Evolutionary conservation across 331 rosid species (phyloP).

Genomic region (Spiraea crenata): DNA sequence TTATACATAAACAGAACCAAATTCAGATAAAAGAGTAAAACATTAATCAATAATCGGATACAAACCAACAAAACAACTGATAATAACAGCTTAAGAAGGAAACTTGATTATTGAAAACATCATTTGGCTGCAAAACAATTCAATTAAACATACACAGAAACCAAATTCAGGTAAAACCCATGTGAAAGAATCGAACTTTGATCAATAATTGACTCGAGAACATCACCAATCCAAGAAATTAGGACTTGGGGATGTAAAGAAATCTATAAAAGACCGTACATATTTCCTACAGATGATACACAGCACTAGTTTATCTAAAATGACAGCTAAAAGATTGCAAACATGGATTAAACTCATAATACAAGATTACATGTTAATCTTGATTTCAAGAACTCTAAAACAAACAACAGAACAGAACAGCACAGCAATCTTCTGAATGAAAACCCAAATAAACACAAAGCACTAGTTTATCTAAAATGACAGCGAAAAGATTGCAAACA

Average conservation of each 20-base stretch:
- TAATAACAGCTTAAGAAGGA: not conserved
- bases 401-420: not conserved
- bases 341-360: not conserved
- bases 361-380: not conserved
- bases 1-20: not conserved
- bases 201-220: not conserved
- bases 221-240: not conserved
- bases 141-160: not conserved
- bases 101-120: not conserved
- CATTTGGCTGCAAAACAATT: too few relatives aligned
- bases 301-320: not conserved
- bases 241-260: not conserved
- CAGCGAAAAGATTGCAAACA: not conserved
- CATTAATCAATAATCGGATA: too few relatives aligned
- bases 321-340: not conserved
- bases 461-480: not conserved
- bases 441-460: not conserved
- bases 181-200: not conserved
- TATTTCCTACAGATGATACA: not conserved
- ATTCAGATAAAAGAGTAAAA: not conserved
- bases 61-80: too few relatives aligned
- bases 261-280: not conserved
- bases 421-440: not conserved
- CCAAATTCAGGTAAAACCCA: not conserved
- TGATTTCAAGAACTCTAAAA: not conserved